Evolutionary conservation across 352 stramenopile species (phyloP).

Genomic region (Labyrinthula sp.): DNA sequence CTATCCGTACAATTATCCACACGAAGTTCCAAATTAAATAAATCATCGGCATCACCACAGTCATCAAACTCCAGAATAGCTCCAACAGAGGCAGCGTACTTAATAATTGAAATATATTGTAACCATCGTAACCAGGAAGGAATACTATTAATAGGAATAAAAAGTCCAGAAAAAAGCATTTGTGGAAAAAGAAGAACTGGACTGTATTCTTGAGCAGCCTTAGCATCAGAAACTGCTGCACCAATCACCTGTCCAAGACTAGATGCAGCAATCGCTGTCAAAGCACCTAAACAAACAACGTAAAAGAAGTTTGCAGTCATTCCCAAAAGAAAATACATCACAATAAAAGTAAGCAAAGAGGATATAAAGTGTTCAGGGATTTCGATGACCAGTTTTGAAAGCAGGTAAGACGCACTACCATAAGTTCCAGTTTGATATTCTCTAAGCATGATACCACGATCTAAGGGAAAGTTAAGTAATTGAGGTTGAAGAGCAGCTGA

Average conservation of each 20-base stretch:
- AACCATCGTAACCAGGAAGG: conserved; percentile 51
- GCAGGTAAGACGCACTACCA: conserved; percentile 41
- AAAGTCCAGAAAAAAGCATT: conserved; percentile 42
- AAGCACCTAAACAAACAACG: conserved; percentile 37
- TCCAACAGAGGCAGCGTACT: conserved; percentile 34
- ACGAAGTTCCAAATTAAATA: not conserved
- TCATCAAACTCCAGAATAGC: conserved; percentile 35
- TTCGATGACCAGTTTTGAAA: conserved; percentile 41
- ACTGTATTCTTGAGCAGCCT: conserved; percentile 38
- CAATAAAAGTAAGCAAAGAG: conserved; percentile 31
- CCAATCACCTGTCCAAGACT: conserved; percentile 41
- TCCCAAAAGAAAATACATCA: conserved; percentile 41
- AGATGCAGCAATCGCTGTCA: conserved; percentile 36
- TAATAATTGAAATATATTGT: conserved; percentile 44
- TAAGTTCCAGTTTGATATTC: conserved; percentile 50
- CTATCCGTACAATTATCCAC: conserved; percentile 16
- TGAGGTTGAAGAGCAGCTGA: conserved; percentile 12
- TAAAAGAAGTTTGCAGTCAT: conserved; percentile 39
- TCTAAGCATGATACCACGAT: conserved; percentile 44
- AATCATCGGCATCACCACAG: not conserved
- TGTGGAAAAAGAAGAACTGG: conserved; percentile 50
- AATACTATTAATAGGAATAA: conserved; percentile 45
- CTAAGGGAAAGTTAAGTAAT: conserved; percentile 37
- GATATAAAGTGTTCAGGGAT: conserved; percentile 34
- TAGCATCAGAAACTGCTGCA: conserved; percentile 40